Evolutionary conservation across 768 basidiomycete genomes (phyloP), one percentile per base, ranked within the genome.

Genomic region (Termitomyces eurrhizus): DNA sequence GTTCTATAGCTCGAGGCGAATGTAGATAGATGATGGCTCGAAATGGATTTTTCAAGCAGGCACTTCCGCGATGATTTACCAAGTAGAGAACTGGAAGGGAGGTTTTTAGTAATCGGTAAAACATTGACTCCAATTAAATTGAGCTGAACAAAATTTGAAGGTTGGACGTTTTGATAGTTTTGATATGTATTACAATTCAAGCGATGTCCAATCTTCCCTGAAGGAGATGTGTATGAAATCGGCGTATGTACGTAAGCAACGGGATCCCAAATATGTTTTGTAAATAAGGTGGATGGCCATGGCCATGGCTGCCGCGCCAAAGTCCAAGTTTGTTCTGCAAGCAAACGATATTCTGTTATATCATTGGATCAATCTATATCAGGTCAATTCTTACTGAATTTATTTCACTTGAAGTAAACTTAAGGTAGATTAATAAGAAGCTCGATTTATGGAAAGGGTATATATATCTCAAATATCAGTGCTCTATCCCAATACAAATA

Each of bases 401-500:
- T 8, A 35, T 36, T 21, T 36, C 4, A 52, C 35, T 32, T 53
- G 8, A 39, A 53, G 18, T 26, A 53, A 55, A 54, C 29, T 41
- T 26, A 29, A 42, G 42, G 11, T 42, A 53, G 36, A 60, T 45
- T 53, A 56, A n/a, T 36, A 45, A 56, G 42, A 6, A 36, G 36
- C 32, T 63, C 24, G 14, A 26, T 16, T 42, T 35, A 32, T 44
- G 26, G 42, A 49, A 44, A 36, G 57, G 56, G 56, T 60, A 64
- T 60, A 59, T 53, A 7, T 46, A 41, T 55, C 21, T 36, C n/a
- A 8, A 37, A 36, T 18, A 35, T 57, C 56, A 57, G 11, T 48
- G 35, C 35, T 57, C 56, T 57, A 90, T 73, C 16, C 90, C 91
- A 33, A 97, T 77, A 69, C 93, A 95, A 56, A 98, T 80, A 70